Percentiles rank a stretch among this genome's conserved stretches.
Evolutionary conservation across 108 stramenopile species (phyloP).

Genomic region (Craspedostauros australis): DNA sequence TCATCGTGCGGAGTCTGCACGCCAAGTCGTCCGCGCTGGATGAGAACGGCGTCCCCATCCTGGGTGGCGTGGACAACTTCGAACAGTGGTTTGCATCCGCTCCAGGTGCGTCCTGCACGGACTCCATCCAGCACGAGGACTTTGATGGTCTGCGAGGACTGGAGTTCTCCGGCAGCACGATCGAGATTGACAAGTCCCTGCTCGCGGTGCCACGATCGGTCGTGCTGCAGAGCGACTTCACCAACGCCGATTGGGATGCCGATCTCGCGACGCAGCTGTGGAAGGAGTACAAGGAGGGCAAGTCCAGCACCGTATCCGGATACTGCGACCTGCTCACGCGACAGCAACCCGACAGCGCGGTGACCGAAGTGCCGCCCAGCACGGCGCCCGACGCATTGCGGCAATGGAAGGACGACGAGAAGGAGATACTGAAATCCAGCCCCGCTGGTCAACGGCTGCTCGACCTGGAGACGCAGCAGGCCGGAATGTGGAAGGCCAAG

Average conservation of each 20-base stretch:
- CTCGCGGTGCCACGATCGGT: slow-evolving; percentile 41
- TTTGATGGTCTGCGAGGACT: slow-evolving; percentile 51
- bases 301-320: slow-evolving; percentile 37
- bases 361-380: slow-evolving; percentile 28
- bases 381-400: slow-evolving; percentile 67
- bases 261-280: slow-evolving; percentile 47
- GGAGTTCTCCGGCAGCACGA: slow-evolving; percentile 20
- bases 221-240: slow-evolving; percentile 40
- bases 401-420: slow-evolving; percentile 64
- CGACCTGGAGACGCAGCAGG: slow-evolving; percentile 35
- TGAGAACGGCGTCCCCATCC: too few relatives aligned
- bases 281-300: slow-evolving; percentile 50
- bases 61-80: slow-evolving; percentile 42
- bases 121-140: slow-evolving; percentile 28
- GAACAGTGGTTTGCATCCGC: slow-evolving; percentile 44
- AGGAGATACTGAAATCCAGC: slow-evolving; percentile 18
- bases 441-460: slow-evolving; percentile 43
- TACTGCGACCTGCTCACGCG: slow-evolving; percentile 19
- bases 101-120: slow-evolving; percentile 3
- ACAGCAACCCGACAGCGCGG: not conserved
- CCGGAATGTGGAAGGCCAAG: slow-evolving; percentile 50
- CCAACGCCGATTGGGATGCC: slow-evolving; percentile 54
- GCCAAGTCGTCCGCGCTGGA: too few relatives aligned
- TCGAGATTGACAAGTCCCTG: slow-evolving; percentile 23
- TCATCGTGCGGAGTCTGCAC: not conserved